phyloP scores from a whole-genome alignment of 352 stramenopile genomes.

The Peronospora destructor region DNA sequence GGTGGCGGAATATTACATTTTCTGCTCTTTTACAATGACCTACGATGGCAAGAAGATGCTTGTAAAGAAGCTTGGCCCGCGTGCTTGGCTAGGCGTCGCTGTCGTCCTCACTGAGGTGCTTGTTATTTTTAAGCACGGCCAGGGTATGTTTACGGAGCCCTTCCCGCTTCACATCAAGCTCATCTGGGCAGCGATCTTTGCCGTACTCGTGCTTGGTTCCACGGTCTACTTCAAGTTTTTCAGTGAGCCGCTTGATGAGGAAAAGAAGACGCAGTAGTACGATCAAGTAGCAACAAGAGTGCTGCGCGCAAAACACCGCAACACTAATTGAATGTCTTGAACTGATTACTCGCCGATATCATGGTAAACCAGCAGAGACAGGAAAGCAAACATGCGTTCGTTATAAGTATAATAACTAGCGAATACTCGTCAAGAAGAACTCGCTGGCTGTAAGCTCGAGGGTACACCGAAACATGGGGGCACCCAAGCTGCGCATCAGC shows the following conservation, averaged over 20 bases:
- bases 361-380: not conserved
- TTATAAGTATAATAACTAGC: constrained; percentile 25
- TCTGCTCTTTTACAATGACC: constrained; percentile 81
- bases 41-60: constrained; percentile 44
- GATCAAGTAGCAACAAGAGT: not conserved
- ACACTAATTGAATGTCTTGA: constrained; percentile 13
- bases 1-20: constrained; percentile 87
- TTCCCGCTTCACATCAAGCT: constrained; percentile 78
- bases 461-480: constrained; percentile 14
- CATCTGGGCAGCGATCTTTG: constrained; percentile 70
- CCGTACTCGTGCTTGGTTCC: constrained; percentile 66
- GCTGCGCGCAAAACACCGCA: not conserved
- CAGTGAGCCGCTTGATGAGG: constrained; percentile 37
- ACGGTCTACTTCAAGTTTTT: constrained; percentile 81
- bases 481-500: constrained; percentile 5
- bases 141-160: constrained; percentile 83
- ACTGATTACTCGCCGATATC: not conserved
- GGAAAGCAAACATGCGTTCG: constrained; percentile 16
- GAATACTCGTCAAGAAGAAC: constrained; percentile 12
- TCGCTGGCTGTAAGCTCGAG: constrained; percentile 1
- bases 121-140: constrained; percentile 79
- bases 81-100: constrained; percentile 74
- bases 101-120: constrained; percentile 73
- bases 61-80: constrained; percentile 75
- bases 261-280: constrained; percentile 34